Evolutionary conservation across 108 stramenopile species (phyloP).

Genomic region (Fistulifera solaris): DNA sequence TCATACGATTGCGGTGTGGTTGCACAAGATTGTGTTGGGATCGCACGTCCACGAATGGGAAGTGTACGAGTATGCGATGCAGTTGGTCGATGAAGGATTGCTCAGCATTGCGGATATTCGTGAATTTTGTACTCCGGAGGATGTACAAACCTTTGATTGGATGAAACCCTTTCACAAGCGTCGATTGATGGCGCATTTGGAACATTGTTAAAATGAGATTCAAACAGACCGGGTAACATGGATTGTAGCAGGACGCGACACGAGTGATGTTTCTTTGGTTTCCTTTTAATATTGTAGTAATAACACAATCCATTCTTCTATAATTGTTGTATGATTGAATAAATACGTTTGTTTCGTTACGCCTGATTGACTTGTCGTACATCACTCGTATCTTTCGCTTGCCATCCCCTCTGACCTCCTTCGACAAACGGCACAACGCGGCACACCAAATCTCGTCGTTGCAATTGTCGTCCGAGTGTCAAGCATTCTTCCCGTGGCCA

Average conservation of each 20-base stretch:
- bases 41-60: no score
- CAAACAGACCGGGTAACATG: no score
- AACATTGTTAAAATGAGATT: no score
- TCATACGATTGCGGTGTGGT: no score
- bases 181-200: neutral
- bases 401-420: constrained; percentile 73
- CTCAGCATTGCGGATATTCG: neutral
- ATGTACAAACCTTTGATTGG: neutral
- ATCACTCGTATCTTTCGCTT: constrained; percentile 59
- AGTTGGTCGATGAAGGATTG: neutral
- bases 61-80: neutral
- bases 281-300: no score
- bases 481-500: constrained; percentile 76
- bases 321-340: no score
- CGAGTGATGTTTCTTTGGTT: no score
- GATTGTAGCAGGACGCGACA: no score
- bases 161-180: constrained; percentile 5
- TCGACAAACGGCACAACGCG: constrained; percentile 69
- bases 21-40: no score
- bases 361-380: neutral
- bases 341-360: neutral
- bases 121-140: neutral
- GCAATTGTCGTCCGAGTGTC: constrained; percentile 45
- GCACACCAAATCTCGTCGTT: constrained; percentile 59
- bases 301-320: no score